Evolutionary conservation across 306 rosid species (phyloP).

Genomic region (Amphicarpaea edgeworthii): DNA sequence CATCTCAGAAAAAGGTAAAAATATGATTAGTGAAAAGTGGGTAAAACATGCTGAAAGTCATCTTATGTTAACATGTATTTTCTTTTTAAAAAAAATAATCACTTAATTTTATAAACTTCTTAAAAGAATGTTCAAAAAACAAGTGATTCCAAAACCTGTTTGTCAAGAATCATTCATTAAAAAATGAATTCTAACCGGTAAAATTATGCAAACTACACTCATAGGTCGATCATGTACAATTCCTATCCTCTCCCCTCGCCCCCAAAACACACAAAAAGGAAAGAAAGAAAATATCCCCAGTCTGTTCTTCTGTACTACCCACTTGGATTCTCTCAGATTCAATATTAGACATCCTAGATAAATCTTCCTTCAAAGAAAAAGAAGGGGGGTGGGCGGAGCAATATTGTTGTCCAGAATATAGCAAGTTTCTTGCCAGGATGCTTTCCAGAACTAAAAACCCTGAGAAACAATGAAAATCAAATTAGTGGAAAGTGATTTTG

Average conservation of each 20-base stretch:
- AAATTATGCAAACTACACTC: slow-evolving; percentile 18
- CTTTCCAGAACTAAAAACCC: slow-evolving; percentile 41
- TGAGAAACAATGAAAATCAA: slow-evolving; percentile 40
- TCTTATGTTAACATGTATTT: neutral
- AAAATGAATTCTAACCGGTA: neutral
- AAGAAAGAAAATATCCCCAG: neutral
- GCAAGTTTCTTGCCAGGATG: slow-evolving; percentile 27
- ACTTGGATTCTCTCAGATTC: slow-evolving; percentile 15
- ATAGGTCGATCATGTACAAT: neutral
- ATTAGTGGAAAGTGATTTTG: slow-evolving; percentile 15
- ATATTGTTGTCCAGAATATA: neutral
- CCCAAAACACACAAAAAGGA: neutral
- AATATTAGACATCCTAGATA: slow-evolving; percentile 9
- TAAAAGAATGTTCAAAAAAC: neutral
- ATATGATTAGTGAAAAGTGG: neutral
- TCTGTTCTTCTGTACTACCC: slow-evolving; percentile 25
- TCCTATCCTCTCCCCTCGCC: neutral
- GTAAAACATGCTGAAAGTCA: neutral
- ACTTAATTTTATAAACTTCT: neutral
- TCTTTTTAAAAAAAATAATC: neutral
- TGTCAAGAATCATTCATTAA: slow-evolving; percentile 1
- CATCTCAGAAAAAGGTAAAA: neutral
- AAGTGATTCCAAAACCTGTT: neutral
- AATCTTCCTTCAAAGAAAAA: neutral
- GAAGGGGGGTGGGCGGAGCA: no score